Evolutionary conservation across 176 grass and related monocot species (phyloP), one percentile per base, ranked within the genome.

Genomic region (Musa acuminata): DNA sequence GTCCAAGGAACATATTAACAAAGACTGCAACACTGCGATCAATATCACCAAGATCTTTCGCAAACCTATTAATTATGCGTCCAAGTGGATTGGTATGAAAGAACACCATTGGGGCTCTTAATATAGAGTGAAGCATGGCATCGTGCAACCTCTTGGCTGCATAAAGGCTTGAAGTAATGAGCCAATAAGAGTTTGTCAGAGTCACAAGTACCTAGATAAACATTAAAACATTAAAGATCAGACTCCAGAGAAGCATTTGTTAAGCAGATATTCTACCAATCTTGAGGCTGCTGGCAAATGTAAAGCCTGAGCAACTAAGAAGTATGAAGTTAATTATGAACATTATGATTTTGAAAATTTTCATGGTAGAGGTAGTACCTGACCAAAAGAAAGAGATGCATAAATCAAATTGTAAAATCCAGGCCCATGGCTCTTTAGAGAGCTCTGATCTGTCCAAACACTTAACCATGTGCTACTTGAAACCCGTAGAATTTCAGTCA

Each of bases 51-150:
- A 91, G 68, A 89, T 99, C 95, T 80, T 99, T 99, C 23, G 95
- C 92, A 82, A 94, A 99, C 82, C 95, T 91, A 74, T 99, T 99
- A 80, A 99, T 99, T 79, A 99, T 89, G 59, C 95, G 85, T 84
- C 95, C 95, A 78, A 99, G 90, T 82, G 95, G 95, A 79, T 99
- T 99, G 62, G 95, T 99, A 67, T 94, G 95, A 72, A 99, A 99
- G 82, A 99, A 99, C 77, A 94, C 78, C 95, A 99, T 99, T 54
- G 95, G 95, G 73, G 84, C 95, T 88, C 90, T 91, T 82, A 99
- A 91, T 87, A 94, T 99, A 65, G 95, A 94, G 71, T 79, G 83
- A 62, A 99, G 95, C 90, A 99, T 94, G 54, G 91, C 72, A 69
- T 99, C 95, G 76, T 99, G 95, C 71, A 99, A 81, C 62, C 84